Evolutionary conservation across 2,329 filamentous ascomycete genomes (phyloP).

Genomic region (Aspergillus luchuensis): DNA sequence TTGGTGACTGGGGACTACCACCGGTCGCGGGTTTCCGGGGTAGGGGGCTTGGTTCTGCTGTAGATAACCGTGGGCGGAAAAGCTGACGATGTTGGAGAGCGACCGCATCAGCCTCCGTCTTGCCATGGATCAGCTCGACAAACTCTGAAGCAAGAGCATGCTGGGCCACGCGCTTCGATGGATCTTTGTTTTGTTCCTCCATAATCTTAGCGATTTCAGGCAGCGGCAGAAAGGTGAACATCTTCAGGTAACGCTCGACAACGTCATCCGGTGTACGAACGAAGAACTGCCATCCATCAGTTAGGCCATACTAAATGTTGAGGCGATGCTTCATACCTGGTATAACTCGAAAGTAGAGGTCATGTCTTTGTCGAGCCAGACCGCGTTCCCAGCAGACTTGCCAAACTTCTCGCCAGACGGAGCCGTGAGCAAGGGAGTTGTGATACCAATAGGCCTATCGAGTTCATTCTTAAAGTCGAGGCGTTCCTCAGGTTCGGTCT

Average conservation of each 20-base stretch:
- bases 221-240: constrained; percentile 86
- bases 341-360: constrained; percentile 86
- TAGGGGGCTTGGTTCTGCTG: constrained; percentile 37
- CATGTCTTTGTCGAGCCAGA: constrained; percentile 85
- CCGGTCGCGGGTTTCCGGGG: constrained; percentile 22
- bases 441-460: constrained; percentile 73
- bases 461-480: constrained; percentile 40
- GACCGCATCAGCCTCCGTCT: constrained; percentile 63
- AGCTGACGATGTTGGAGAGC: constrained; percentile 58
- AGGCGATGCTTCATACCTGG: constrained; percentile 49
- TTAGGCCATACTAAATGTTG: not conserved
- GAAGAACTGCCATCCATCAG: constrained; percentile 66
- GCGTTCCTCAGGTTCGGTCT: constrained; percentile 40
- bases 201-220: constrained; percentile 69
- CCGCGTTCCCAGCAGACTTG: constrained; percentile 88
- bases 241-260: constrained; percentile 77
- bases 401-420: constrained; percentile 87
- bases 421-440: constrained; percentile 85
- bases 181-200: constrained; percentile 66
- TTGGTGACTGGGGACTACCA: constrained; percentile 24
- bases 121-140: constrained; percentile 75
- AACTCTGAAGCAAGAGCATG: constrained; percentile 83
- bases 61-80: constrained; percentile 40
- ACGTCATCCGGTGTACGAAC: constrained; percentile 78
- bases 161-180: constrained; percentile 74